phyloP scores from a whole-genome alignment of 1,284 basidiomycete species.

The Ceratobasidium sp. region DNA sequence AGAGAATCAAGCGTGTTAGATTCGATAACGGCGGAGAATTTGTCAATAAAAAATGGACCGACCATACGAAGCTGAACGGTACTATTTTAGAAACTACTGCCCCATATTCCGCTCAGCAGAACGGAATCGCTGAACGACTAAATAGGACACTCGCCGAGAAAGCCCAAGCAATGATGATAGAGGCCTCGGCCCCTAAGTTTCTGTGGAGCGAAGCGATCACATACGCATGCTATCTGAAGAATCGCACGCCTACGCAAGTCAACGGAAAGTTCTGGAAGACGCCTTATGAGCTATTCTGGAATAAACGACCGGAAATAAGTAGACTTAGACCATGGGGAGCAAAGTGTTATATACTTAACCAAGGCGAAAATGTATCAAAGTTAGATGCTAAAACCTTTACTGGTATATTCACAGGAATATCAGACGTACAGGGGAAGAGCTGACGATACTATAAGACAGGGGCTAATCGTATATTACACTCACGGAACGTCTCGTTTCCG shows the following conservation, averaged over 20 bases:
- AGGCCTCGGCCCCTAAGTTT: slow-evolving; percentile 47
- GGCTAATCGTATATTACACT: too few species aligned
- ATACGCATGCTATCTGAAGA: too few species aligned
- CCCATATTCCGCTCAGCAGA: slow-evolving; percentile 50
- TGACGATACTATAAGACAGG: slow-evolving; percentile 20
- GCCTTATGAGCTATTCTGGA: slow-evolving; percentile 47
- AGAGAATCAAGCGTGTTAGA: too few species aligned
- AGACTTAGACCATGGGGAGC: not conserved
- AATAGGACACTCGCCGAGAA: slow-evolving; percentile 48
- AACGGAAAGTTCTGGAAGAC: slow-evolving; percentile 47
- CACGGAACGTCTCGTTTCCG: slow-evolving; percentile 5
- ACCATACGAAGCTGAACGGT: not conserved
- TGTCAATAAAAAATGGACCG: not conserved
- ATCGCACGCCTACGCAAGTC: slow-evolving; percentile 47
- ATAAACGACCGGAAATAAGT: slow-evolving; percentile 50
- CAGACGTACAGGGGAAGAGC: slow-evolving; percentile 18
- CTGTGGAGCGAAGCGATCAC: slow-evolving; percentile 54
- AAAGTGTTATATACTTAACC: slow-evolving; percentile 21
- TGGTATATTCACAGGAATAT: slow-evolving; percentile 5
- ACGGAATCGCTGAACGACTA: slow-evolving; percentile 53
- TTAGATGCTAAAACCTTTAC: not conserved
- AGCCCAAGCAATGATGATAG: slow-evolving; percentile 45
- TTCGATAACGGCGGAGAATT: too few species aligned
- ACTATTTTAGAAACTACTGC: slow-evolving; percentile 13
- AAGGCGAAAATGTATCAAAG: not conserved